Evolutionary conservation across 352 stramenopile species (phyloP).

Genomic region (Phytophthora aleatoria): DNA sequence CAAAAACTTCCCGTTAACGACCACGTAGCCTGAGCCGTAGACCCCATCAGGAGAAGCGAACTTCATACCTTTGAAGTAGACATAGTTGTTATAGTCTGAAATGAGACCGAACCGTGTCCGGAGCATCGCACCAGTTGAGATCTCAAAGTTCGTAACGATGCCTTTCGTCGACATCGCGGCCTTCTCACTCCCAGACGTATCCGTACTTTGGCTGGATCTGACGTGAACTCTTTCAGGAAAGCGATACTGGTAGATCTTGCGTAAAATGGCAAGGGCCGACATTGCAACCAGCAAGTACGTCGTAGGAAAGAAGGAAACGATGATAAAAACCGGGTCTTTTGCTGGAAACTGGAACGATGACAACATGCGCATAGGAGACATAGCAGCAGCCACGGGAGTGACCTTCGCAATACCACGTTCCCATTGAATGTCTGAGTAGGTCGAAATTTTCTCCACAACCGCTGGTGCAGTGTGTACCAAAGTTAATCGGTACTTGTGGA

Average conservation of each 20-base stretch:
- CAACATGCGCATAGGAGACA: conserved; percentile 35
- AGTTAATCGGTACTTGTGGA: conserved; percentile 19
- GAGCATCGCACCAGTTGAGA: conserved; percentile 32
- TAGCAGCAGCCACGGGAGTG: neutral
- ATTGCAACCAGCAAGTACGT: conserved; percentile 23
- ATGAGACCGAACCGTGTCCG: conserved; percentile 39
- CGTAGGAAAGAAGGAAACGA: conserved; percentile 25
- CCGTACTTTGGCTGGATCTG: conserved; percentile 10
- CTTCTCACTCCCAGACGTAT: conserved; percentile 20
- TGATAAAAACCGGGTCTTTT: conserved; percentile 26
- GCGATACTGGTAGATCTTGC: conserved; percentile 21
- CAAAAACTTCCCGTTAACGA: conserved; percentile 42
- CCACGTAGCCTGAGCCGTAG: conserved; percentile 43
- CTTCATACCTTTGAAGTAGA: conserved; percentile 47
- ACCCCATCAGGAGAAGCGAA: conserved; percentile 43
- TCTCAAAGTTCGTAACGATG: conserved; percentile 35
- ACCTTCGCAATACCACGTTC: conserved; percentile 13
- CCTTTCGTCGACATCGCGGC: conserved; percentile 5
- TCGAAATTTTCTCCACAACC: conserved; percentile 14
- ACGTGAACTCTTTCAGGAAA: conserved; percentile 16
- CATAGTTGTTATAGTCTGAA: conserved; percentile 43
- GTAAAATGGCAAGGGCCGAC: conserved; percentile 7
- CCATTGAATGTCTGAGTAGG: conserved; percentile 20
- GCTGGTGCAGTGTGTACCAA: conserved; percentile 18
- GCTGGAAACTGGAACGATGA: conserved; percentile 28